Evolutionary conservation across 306 rosid genomes (phyloP), one percentile per base, ranked within the genome.

Genomic region (Purshia tridentata): DNA sequence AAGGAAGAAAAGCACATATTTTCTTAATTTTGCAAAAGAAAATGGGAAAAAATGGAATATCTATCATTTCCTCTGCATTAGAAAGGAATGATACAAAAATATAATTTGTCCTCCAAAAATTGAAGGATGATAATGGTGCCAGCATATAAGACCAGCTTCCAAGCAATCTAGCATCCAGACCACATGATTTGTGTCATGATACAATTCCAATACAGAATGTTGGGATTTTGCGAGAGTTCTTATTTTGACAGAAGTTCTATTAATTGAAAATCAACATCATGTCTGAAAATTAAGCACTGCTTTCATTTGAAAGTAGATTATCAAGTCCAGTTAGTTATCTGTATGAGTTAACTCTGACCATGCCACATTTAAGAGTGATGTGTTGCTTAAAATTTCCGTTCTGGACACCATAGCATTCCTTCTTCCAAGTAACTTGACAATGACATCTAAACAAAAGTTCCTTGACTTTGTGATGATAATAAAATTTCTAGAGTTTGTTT

Each of bases 1-100:
- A 81, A 54, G 74, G 20, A 77, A 65, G 49, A 64, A 8, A 73
- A 67, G 44, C 72, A 76, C 72, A 60, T 56, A 15, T 22, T 42
- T 61, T 49, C 44, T 74, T 47, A 55, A 13, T 51, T 23, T 3
- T 14, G 12, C 22, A 54, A 67, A 13, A 3, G 29, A 67, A 52
- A 37, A 3, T 6, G 6, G 57, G 66, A 22, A 8, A 58, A 39
- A 12, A 29, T 4, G 9, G 14, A 3, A n/a, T 10, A 42, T 29
- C 65, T 6, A 23, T 9, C 41, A 64, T 11, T 18, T 41, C 54
- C 16, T 40, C 14, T 9, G 4, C 51, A 18, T 20, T 14, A 22
- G 12, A 5, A 63, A 4, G 8, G 1, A 37, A n/a, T 11, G 5
- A 55, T 37, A 73, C 44, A 52, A 51, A 9, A 46, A 14, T 8